Evolutionary conservation across 352 stramenopile species (phyloP).

Genomic region (Phytopythium ostracodes): DNA sequence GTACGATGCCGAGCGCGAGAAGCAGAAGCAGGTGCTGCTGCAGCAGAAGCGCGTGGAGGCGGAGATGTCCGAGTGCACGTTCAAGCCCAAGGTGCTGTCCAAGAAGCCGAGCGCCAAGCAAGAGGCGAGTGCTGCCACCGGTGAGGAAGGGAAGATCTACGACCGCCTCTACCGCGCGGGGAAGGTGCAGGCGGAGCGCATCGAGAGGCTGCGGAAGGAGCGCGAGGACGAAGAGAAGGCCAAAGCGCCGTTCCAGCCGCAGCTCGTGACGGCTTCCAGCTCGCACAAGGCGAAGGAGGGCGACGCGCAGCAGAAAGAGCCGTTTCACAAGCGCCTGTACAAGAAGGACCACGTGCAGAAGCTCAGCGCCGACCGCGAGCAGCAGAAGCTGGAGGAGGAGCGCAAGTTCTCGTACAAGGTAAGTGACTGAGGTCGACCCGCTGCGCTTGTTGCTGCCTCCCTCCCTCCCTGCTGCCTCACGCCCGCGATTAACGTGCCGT

Average conservation of each 20-base stretch:
- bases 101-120: constrained; percentile 39
- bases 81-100: constrained; percentile 56
- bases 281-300: constrained; percentile 18
- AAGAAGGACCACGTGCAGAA: constrained; percentile 76
- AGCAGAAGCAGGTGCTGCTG: constrained; percentile 58
- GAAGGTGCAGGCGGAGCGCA: constrained; percentile 47
- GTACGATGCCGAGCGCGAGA: constrained; percentile 68
- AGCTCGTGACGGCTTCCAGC: constrained; percentile 26
- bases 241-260: constrained; percentile 60
- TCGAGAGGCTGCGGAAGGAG: constrained; percentile 67
- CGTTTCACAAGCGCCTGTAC: constrained; percentile 74
- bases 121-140: constrained; percentile 19
- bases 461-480: constrained; percentile 1
- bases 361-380: constrained; percentile 56
- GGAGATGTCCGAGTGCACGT: constrained; percentile 61
- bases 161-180: constrained; percentile 71
- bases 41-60: constrained; percentile 72
- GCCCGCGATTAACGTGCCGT: constrained; percentile 8
- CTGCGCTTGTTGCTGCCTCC: not conserved
- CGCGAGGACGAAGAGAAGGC: constrained; percentile 57
- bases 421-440: constrained; percentile 2
- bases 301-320: constrained; percentile 33
- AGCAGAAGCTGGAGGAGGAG: constrained; percentile 70
- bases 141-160: constrained; percentile 29
- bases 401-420: constrained; percentile 78